These are phyloP conservation scores for Lodderomyces pseudojiufengensis DNA, from an alignment of 1,139 yeast genomes.

Conservation along the genomic window DNA sequence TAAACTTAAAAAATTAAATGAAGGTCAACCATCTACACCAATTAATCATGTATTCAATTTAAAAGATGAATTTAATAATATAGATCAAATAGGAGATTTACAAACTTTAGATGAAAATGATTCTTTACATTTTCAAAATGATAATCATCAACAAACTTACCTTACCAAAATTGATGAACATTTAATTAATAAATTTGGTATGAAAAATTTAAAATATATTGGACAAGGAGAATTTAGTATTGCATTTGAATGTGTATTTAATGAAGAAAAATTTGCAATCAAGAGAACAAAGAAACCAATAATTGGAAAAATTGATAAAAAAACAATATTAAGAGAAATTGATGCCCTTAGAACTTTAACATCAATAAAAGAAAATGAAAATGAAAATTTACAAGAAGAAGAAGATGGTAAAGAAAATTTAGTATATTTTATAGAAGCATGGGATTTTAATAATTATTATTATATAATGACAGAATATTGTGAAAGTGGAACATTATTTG, in stretches of 20 bases:
- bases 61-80: slow-evolving; percentile 1
- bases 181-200: slow-evolving; percentile 63
- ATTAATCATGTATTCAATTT: slow-evolving; percentile 15
- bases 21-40: slow-evolving; percentile 34
- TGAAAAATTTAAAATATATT: slow-evolving; percentile 57
- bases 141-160: slow-evolving; percentile 4
- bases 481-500: slow-evolving; percentile 88
- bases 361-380: slow-evolving; percentile 38
- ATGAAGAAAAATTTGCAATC: slow-evolving; percentile 72
- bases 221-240: slow-evolving; percentile 89
- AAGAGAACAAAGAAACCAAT: slow-evolving; percentile 67
- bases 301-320: slow-evolving; percentile 39
- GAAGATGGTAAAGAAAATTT: slow-evolving; percentile 78
- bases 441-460: slow-evolving; percentile 74
- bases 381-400: slow-evolving; percentile 45
- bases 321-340: slow-evolving; percentile 37
- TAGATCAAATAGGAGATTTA: slow-evolving; percentile 4
- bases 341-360: slow-evolving; percentile 44
- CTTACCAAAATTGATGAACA: slow-evolving; percentile 48
- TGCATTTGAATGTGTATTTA: slow-evolving; percentile 73
- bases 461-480: slow-evolving; percentile 95
- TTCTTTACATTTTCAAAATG: slow-evolving; percentile 1
- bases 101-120: slow-evolving; percentile 9
- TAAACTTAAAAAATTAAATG: slow-evolving; percentile 2
- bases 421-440: slow-evolving; percentile 75